Percentiles rank a stretch among this genome's conserved stretches.
Conservation (phyloP, 345 rosid species). For the Salix koriyanagi region DNA sequence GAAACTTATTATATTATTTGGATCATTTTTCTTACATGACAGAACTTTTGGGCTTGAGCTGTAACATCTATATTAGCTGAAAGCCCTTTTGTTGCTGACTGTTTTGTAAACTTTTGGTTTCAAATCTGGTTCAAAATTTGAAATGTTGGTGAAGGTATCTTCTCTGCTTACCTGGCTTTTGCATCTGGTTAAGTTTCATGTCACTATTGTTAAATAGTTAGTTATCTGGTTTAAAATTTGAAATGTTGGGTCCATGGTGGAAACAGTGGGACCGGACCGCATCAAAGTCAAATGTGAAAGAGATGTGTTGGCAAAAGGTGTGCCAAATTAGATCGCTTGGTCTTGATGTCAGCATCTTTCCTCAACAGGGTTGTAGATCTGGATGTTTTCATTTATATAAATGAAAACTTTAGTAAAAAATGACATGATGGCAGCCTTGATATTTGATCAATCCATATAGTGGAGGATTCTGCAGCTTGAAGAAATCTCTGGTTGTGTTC, state of each 20-base stretch:
- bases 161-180: too few species aligned
- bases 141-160: too few species aligned
- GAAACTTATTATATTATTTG: constrained; percentile 5
- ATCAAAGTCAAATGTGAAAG: constrained; percentile 11
- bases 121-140: too few species aligned
- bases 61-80: neutral
- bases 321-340: neutral
- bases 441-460: constrained; percentile 12
- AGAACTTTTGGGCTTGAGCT: neutral
- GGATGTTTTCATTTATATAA: neutral
- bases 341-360: constrained; percentile 17
- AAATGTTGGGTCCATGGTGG: neutral
- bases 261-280: constrained; percentile 4
- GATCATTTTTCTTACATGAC: neutral
- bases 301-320: constrained; percentile 8
- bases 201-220: neutral
- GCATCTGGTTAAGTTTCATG: neutral
- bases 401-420: constrained; percentile 2
- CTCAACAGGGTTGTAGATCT: constrained; percentile 8
- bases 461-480: constrained; percentile 15
- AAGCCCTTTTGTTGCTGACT: neutral
- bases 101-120: neutral
- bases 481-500: neutral
- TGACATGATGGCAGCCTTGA: constrained; percentile 1
- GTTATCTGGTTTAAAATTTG: neutral